Evolutionary conservation across 805 yeast species (phyloP).

Genomic region (Lipomyces yamanashiensis): DNA sequence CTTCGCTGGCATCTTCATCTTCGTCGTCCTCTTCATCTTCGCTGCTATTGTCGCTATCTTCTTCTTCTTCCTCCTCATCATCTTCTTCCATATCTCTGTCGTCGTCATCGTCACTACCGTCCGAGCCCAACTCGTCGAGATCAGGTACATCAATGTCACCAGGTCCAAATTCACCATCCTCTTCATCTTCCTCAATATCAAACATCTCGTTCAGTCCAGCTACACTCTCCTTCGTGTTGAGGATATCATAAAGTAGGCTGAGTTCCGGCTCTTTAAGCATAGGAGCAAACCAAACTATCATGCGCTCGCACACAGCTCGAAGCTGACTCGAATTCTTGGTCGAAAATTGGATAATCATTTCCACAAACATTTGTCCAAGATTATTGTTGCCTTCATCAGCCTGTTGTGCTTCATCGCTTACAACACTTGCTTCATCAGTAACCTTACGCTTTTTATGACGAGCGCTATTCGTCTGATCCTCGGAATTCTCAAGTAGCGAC

Average conservation of each 20-base stretch:
- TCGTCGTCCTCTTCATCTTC: constrained; percentile 8
- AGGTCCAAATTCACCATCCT: constrained; percentile 19
- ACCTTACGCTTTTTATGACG: constrained; percentile 2
- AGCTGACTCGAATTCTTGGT: constrained; percentile 18
- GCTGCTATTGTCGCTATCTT: constrained; percentile 8
- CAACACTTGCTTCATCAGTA: background rate
- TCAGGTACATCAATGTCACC: constrained; percentile 17
- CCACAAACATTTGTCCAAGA: constrained; percentile 16
- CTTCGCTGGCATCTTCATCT: constrained; percentile 9
- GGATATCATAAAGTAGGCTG: constrained; percentile 18
- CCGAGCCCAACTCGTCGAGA: constrained; percentile 7
- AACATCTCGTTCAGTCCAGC: constrained; percentile 29
- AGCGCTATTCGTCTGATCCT: background rate
- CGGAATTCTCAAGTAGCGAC: background rate
- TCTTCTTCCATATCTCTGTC: constrained; percentile 13
- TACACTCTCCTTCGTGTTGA: constrained; percentile 21
- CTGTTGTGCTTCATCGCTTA: background rate
- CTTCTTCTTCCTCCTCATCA: constrained; percentile 8
- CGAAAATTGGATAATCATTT: constrained; percentile 18
- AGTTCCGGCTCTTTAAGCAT: constrained; percentile 17
- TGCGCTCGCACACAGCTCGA: constrained; percentile 13
- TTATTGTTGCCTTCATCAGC: background rate
- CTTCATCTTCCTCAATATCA: constrained; percentile 24
- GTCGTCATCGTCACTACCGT: constrained; percentile 20
- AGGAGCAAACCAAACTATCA: constrained; percentile 18